phyloP scores from a whole-genome alignment of 106 monocot genomes.

The Triglochin maritima region DNA sequence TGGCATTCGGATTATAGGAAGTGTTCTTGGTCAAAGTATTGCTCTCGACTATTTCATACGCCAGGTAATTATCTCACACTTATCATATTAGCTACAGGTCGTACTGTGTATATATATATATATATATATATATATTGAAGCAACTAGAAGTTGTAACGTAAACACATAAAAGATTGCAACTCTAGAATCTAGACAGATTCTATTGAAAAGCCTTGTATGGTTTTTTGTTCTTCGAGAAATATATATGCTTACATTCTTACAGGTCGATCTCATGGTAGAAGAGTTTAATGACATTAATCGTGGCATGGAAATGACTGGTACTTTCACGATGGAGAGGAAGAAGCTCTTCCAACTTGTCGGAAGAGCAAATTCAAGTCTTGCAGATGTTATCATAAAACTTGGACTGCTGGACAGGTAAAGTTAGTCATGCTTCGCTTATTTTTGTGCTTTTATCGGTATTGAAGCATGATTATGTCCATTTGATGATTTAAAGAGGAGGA shows the following conservation, averaged over 20 bases:
- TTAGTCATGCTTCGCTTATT: background rate
- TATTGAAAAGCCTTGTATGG: too few relatives aligned
- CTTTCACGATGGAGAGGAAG: slow-evolving; percentile 73
- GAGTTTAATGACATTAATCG: slow-evolving; percentile 87
- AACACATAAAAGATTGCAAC: too few relatives aligned
- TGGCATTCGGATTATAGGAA: slow-evolving; percentile 77
- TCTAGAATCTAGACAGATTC: too few relatives aligned
- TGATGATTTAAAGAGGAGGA: too few relatives aligned
- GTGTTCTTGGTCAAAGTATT: slow-evolving; percentile 84
- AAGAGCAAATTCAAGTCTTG: slow-evolving; percentile 80
- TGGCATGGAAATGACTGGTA: slow-evolving; percentile 78
- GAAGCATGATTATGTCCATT: too few relatives aligned
- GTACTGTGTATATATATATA: too few relatives aligned
- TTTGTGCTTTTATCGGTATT: too few relatives aligned
- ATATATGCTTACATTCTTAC: background rate
- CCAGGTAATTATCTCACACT: slow-evolving; percentile 32
- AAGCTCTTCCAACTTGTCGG: slow-evolving; percentile 87
- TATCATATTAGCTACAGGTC: too few relatives aligned
- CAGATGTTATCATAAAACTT: slow-evolving; percentile 79
- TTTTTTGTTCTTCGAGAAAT: background rate
- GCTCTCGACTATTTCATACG: slow-evolving; percentile 74
- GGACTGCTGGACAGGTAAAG: slow-evolving; percentile 75
- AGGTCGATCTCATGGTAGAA: slow-evolving; percentile 90
- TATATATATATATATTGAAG: too few relatives aligned
- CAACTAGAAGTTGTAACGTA: too few relatives aligned